Evolutionary conservation across 164 flowering plant species (phyloP).

Genomic region (Dillenia suffruticosa): DNA sequence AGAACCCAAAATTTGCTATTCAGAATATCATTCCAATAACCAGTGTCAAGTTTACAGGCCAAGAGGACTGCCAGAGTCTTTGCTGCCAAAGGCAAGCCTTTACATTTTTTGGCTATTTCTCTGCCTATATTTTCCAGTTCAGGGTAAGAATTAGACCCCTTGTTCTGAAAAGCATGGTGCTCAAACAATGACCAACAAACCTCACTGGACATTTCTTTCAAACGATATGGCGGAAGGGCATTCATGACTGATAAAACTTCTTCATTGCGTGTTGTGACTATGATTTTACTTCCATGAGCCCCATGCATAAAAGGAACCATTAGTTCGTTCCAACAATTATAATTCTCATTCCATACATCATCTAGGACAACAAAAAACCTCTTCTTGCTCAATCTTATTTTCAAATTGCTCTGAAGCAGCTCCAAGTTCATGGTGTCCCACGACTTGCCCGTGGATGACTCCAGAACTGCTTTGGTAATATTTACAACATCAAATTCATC

Average conservation of each 20-base stretch:
- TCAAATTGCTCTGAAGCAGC: neutral
- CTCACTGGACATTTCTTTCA: constrained; percentile 12
- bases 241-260: constrained; percentile 12
- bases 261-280: constrained; percentile 25
- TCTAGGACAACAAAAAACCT: constrained; percentile 8
- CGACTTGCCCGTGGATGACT: neutral
- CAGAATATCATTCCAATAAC: constrained; percentile 16
- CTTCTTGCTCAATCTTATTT: neutral
- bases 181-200: constrained; percentile 25
- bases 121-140: constrained; percentile 9
- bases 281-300: constrained; percentile 21
- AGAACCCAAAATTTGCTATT: constrained; percentile 18
- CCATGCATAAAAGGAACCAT: constrained; percentile 13
- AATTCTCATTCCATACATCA: constrained; percentile 12
- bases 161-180: constrained; percentile 13
- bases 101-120: constrained; percentile 24
- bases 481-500: constrained; percentile 1
- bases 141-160: neutral
- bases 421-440: neutral
- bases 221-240: neutral
- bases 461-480: neutral
- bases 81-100: constrained; percentile 30
- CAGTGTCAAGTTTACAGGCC: neutral
- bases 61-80: constrained; percentile 24
- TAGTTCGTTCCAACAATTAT: constrained; percentile 15